Base-by-base conservation (phyloP, 345 rosid genomes). In the Linum tenue region DNA sequence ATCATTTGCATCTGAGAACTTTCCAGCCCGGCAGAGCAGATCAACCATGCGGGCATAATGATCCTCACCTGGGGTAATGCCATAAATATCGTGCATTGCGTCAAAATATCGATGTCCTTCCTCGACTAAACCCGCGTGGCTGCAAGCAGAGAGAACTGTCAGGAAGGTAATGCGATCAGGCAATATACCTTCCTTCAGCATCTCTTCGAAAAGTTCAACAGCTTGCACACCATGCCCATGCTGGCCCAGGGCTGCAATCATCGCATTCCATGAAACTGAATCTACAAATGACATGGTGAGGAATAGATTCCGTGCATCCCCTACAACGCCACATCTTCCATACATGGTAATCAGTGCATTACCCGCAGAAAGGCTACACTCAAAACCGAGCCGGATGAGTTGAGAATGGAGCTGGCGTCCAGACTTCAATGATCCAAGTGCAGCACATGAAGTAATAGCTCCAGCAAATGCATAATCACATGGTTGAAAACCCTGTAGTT, bases 381-480 rank as follows among this genome's bases (percentile, higher is more conserved):
- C 59, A 31, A 56, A 56, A 15, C 59, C 59, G 5, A 56, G n/a
- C 59, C 59, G 59, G 59, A 56, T 56, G 59, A 56, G 59, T 16
- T 56, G 59, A 56, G 31, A n/a, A 56, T 56, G 59, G 11, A 56
- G 59, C n/a, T 56, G 59, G 22, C 59, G 59, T 15, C 59, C 59
- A 56, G 16, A 15, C 35, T 56, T 31, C 59, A 56, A 56, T 5
- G 59, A 56, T 1, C 59, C 59, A 56, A 56, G 59, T 31, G 35
- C 59, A 56, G 59, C 59, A 56, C 59, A 56, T 15, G 59, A 56
- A 56, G 59, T 56, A 56, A 56, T 56, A 5, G 17, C 59, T 56
- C 59, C 59, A 56, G 59, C 59, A 56, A 56, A 56, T 56, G 59
- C 16, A 31, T 56, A 56, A 31, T 56, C 59, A n/a, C 59, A 56